Base-by-base conservation (phyloP, 2,329 filamentous ascomycete species). In the Verruconis gallopava region DNA sequence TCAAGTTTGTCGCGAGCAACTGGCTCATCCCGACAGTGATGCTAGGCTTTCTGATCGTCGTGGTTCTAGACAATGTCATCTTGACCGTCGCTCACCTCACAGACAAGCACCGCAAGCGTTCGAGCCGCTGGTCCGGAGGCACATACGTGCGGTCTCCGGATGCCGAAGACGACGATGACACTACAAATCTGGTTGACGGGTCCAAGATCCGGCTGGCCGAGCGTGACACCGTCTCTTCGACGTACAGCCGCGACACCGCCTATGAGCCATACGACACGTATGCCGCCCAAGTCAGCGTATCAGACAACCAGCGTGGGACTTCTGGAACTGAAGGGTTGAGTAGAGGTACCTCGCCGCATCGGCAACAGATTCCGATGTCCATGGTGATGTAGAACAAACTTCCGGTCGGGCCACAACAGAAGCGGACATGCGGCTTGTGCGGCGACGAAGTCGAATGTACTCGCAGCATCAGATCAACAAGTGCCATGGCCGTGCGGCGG, bases 1-100 rank as follows among this genome's bases (percentile, higher is more conserved):
- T 55, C 45, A 55, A 54, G 20, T 53, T 52, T 21, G 25, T 20
- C 2, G 48, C 44, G 2, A 51, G 48, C 33, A 44, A 50, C 6
- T 54, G 49, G 50, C 44, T 52, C 4, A 53, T 54, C 6, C 45
- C 51, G 2, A 49, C 52, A 11, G 49, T 52, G 3, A 46, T 55
- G 12, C 20, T 55, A 6, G 48, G 38, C 5, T 53, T 53, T 17
- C 33, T 36, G 6, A 15, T 41, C 5, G 38, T 41, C 5, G 30
- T 35, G 21, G 38, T 17, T 13, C 38, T 41, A 3, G 38, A 41
- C 30, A 41, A 41, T 34, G n/a, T 41, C 15, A 21, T 41, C 14
- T 30, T 41, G 12, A 19, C 38, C 9, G 19, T 41, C 4, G 19
- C n/a, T 15, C 20, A 14, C 15, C 13, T 33, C 5, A 35, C 38